A percentile compares a stretch with the other conserved stretches of the same genome.
Evolutionary conservation across 2,329 filamentous ascomycete genomes (phyloP).

Genomic region (Trichophyton benhamiae): DNA sequence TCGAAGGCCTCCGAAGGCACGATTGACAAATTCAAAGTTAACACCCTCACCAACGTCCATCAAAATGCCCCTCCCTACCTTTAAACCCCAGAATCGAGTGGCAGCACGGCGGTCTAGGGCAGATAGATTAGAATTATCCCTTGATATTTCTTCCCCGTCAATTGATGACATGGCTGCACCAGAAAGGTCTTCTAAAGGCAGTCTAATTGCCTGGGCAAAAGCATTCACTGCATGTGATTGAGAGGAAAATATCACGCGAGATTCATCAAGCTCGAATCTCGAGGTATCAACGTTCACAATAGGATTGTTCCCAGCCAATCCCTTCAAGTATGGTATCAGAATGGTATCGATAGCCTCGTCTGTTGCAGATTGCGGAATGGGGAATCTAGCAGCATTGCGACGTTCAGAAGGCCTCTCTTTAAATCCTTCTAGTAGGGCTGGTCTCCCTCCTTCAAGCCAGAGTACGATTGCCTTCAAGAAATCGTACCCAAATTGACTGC

Average conservation of each 20-base stretch:
- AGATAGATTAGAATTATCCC: conserved; percentile 19
- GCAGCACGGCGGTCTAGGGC: conserved; percentile 25
- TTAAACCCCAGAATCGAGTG: conserved; percentile 45
- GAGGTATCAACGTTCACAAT: conserved; percentile 47
- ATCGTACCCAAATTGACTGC: conserved; percentile 50
- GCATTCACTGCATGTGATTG: conserved; percentile 46
- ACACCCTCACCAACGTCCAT: conserved; percentile 45
- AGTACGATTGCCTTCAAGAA: conserved; percentile 52
- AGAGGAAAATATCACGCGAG: conserved; percentile 39
- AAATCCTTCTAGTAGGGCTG: conserved; percentile 45
- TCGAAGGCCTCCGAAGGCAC: conserved; percentile 50
- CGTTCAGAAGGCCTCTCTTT: conserved; percentile 33
- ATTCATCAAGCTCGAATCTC: conserved; percentile 45
- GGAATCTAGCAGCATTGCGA: conserved; percentile 36
- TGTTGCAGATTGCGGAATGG: conserved; percentile 39
- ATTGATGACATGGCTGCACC: conserved; percentile 21
- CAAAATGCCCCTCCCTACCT: conserved; percentile 47
- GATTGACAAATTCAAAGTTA: conserved; percentile 46
- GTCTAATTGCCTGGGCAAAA: conserved; percentile 42
- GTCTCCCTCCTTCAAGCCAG: conserved; percentile 49
- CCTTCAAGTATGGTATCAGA: conserved; percentile 49
- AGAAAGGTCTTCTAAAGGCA: conserved; percentile 42
- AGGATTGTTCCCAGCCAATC: conserved; percentile 38
- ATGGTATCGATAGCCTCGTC: conserved; percentile 43
- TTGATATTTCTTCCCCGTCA: neutral